Evolutionary conservation across 106 monocot species (phyloP).

Genomic region (Acorus gramineus): DNA sequence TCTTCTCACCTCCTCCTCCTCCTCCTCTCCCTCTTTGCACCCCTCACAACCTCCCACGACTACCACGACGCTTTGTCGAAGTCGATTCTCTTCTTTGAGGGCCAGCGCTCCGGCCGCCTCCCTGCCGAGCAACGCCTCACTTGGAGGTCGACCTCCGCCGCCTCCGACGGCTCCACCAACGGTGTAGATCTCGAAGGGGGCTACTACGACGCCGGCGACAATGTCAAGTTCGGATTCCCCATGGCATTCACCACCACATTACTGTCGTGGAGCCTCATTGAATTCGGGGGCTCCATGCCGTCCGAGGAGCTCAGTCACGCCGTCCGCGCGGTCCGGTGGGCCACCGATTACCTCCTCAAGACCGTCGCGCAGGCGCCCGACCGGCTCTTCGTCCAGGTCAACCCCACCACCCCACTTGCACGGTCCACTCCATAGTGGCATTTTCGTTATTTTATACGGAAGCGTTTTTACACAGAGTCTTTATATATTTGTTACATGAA

Average conservation of each 20-base stretch:
- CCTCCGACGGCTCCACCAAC: constrained; percentile 38
- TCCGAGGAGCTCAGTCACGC: constrained; percentile 37
- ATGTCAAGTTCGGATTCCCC: constrained; percentile 87
- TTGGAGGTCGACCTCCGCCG: constrained; percentile 64
- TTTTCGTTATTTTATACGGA: not conserved
- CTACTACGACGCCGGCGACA: constrained; percentile 90
- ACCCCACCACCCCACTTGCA: not conserved
- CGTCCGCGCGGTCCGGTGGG: constrained; percentile 65
- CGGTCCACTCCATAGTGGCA: not conserved
- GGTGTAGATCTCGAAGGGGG: constrained; percentile 82
- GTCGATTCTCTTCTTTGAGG: constrained; percentile 87
- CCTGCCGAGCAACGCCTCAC: constrained; percentile 43
- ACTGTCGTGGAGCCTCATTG: constrained; percentile 75
- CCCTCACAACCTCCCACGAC: constrained; percentile 22
- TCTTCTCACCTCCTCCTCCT: not conserved
- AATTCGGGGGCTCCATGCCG: constrained; percentile 65
- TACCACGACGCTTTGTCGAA: constrained; percentile 75
- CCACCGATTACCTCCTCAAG: constrained; percentile 79
- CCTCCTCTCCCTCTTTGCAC: constrained; percentile 2
- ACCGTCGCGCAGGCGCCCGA: constrained; percentile 46
- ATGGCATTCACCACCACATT: constrained; percentile 89
- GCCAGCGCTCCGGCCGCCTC: constrained; percentile 77
- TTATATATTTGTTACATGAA: too few relatives aligned
- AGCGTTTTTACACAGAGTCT: too few relatives aligned
- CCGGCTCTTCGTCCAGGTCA: constrained; percentile 56